phyloP scores from a whole-genome alignment of 495 filamentous ascomycete genomes.

The Astrocystis sublimbata region DNA sequence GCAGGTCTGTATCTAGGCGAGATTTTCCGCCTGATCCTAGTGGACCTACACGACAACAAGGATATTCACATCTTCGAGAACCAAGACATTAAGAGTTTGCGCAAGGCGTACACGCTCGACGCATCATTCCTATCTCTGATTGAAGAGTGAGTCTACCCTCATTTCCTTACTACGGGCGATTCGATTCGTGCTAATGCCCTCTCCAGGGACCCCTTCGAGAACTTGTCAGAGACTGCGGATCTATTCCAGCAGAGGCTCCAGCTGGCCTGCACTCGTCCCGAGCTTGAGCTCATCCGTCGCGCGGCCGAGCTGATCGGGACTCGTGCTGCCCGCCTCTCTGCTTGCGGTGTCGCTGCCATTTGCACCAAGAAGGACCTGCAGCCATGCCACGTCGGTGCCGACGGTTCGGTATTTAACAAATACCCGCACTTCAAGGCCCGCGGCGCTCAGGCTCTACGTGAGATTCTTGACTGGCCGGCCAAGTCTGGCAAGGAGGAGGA shows the following conservation, averaged over 20 bases:
- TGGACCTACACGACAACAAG: constrained; percentile 79
- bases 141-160: constrained; percentile 63
- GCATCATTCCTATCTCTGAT: constrained; percentile 94
- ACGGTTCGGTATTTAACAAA: constrained; percentile 97
- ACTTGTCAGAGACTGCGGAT: constrained; percentile 81
- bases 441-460: constrained; percentile 82
- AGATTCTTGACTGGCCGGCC: constrained; percentile 89
- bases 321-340: constrained; percentile 85
- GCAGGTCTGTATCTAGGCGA: constrained; percentile 94
- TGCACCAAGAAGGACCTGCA: constrained; percentile 90
- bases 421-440: constrained; percentile 96
- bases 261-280: constrained; percentile 66
- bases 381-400: constrained; percentile 90
- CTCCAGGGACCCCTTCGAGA: constrained; percentile 83
- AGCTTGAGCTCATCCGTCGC: constrained; percentile 83
- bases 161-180: not conserved
- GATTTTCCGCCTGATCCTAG: constrained; percentile 85
- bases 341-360: constrained; percentile 93
- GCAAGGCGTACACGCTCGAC: constrained; percentile 83
- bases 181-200: constrained; percentile 6
- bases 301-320: constrained; percentile 93
- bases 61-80: constrained; percentile 76
- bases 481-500: constrained; percentile 69
- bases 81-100: constrained; percentile 77
- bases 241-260: constrained; percentile 72